Evolutionary conservation across 164 flowering plant species (phyloP).

Genomic region (Macadamia tetraphylla): DNA sequence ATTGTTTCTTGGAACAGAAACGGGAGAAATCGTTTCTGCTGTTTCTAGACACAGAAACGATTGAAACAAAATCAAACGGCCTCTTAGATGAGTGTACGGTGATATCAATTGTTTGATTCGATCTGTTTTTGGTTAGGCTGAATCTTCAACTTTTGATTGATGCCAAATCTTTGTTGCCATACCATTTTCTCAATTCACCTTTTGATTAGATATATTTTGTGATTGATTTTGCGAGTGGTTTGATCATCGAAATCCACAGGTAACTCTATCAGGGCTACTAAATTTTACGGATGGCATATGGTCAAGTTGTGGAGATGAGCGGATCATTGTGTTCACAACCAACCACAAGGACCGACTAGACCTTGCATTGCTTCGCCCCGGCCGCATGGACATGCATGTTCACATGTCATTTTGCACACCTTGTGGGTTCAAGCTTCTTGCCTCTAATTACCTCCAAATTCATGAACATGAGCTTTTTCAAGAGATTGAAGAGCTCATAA

Average conservation of each 20-base stretch:
- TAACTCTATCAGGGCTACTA: slow-evolving; percentile 48
- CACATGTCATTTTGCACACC: slow-evolving; percentile 46
- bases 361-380: slow-evolving; percentile 53
- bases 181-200: no score
- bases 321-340: slow-evolving; percentile 60
- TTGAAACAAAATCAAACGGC: no score
- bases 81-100: no score
- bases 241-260: slow-evolving; percentile 10
- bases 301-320: slow-evolving; percentile 60
- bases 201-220: no score
- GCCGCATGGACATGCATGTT: slow-evolving; percentile 61
- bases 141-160: no score
- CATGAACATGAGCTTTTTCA: slow-evolving; percentile 13
- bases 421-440: slow-evolving; percentile 34
- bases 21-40: no score
- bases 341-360: slow-evolving; percentile 47
- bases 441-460: slow-evolving; percentile 41
- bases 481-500: slow-evolving; percentile 26
- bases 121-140: no score
- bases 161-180: no score
- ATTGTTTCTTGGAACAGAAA: no score
- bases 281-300: slow-evolving; percentile 63
- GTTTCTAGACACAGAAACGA: no score
- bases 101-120: no score
- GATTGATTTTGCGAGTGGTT: no score